These are phyloP conservation scores for Corallochytrium limacisporum DNA, from an alignment of 78 protist genomes.

Conservation along the genomic window DNA sequence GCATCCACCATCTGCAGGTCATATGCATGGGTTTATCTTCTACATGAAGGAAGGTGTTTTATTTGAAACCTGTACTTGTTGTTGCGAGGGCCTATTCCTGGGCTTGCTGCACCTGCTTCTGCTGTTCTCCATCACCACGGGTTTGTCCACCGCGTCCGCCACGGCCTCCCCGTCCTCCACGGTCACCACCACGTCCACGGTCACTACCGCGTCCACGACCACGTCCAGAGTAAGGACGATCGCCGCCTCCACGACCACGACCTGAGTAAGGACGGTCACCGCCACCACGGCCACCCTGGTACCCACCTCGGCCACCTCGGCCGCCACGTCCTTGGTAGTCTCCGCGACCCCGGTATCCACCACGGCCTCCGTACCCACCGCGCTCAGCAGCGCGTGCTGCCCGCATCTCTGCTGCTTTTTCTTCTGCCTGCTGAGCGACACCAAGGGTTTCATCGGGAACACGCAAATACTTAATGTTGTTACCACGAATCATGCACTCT, in stretches of 20 bases:
- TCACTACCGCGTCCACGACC: conserved; percentile 5
- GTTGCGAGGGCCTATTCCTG: too few species aligned
- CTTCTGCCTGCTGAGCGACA: not conserved
- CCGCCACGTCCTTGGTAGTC: not conserved
- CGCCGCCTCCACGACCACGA: too few species aligned
- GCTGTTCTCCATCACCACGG: not conserved
- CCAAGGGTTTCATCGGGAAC: conserved; percentile 64
- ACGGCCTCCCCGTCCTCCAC: not conserved
- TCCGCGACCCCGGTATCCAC: not conserved
- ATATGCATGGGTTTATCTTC: too few species aligned
- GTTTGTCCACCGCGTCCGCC: not conserved
- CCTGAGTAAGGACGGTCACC: too few species aligned
- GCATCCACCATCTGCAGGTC: too few species aligned
- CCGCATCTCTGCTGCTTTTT: not conserved
- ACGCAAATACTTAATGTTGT: conserved; percentile 70
- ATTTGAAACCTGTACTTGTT: too few species aligned
- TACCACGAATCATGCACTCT: conserved; percentile 76
- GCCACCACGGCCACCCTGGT: not conserved
- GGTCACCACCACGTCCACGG: not conserved
- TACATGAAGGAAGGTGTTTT: too few species aligned
- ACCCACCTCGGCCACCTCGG: not conserved
- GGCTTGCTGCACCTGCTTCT: not conserved
- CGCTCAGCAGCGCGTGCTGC: not conserved
- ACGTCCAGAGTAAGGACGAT: not conserved
- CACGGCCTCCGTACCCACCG: not conserved